These are phyloP conservation scores for Leccinum sublutescens DNA, from an alignment of 768 basidiomycete species.

Conservation along the genomic window DNA sequence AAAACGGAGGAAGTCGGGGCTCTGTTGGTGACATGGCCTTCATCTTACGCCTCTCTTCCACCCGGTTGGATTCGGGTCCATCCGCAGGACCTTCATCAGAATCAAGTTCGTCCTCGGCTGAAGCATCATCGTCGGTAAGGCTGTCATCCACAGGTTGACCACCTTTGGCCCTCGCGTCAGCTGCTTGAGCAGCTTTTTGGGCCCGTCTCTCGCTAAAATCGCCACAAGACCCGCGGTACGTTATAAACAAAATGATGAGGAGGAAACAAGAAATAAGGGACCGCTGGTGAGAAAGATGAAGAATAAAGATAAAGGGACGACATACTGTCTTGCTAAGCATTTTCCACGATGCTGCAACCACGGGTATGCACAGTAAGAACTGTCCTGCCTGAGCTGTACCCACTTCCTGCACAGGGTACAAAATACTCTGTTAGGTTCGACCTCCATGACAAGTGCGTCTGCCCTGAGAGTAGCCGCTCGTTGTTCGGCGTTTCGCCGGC, in stretches of 20 bases:
- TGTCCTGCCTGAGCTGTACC: constrained; percentile 80
- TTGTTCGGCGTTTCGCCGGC: constrained; percentile 76
- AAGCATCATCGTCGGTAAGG: constrained; percentile 31
- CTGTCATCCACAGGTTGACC: constrained; percentile 30
- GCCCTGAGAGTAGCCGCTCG: constrained; percentile 68
- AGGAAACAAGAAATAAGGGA: not conserved
- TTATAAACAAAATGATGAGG: constrained; percentile 4
- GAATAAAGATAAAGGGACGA: constrained; percentile 14
- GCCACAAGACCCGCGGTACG: not conserved
- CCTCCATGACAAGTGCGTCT: constrained; percentile 62
- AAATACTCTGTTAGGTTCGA: constrained; percentile 74
- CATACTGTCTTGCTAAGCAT: constrained; percentile 70
- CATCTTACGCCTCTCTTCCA: constrained; percentile 26
- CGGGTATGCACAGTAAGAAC: constrained; percentile 77
- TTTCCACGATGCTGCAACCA: constrained; percentile 79
- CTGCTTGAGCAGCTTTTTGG: constrained; percentile 54
- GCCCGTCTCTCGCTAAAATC: constrained; percentile 50
- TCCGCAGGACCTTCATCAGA: constrained; percentile 34
- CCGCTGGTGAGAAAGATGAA: constrained; percentile 9
- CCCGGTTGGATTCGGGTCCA: constrained; percentile 16
- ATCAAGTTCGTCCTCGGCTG: constrained; percentile 37
- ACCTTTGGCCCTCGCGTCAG: constrained; percentile 42
- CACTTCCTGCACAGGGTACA: constrained; percentile 76
- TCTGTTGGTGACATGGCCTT: constrained; percentile 23
- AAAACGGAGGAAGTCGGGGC: constrained; percentile 12